Conservation (phyloP, 345 rosid genomes). For the Arabidopsis suecica region DNA sequence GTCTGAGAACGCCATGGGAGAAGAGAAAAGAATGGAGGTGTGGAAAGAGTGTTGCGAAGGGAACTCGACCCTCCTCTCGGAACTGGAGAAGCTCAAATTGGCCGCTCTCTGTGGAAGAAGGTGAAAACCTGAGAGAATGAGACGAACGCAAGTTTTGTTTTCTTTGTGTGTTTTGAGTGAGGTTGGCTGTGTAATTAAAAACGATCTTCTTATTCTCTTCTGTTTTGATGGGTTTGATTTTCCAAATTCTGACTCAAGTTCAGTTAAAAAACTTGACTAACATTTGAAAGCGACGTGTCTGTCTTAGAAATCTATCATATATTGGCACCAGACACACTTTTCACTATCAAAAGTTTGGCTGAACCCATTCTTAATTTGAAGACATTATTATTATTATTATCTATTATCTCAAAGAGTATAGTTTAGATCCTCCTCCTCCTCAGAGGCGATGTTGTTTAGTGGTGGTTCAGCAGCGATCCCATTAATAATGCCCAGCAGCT, state of each 20-base stretch:
- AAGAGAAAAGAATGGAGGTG: slow-evolving; percentile 53
- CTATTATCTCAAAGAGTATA: no score
- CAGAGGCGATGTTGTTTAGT: slow-evolving; percentile 45
- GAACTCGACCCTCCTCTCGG: slow-evolving; percentile 57
- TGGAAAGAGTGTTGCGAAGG: slow-evolving; percentile 72
- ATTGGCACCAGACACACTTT: no score
- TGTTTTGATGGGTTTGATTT: no score
- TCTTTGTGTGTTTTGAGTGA: background rate
- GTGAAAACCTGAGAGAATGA: background rate
- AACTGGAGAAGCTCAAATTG: slow-evolving; percentile 62
- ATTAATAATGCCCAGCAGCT: slow-evolving; percentile 26
- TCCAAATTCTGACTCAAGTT: no score
- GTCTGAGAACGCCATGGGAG: slow-evolving; percentile 37
- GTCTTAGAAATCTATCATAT: no score
- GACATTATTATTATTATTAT: no score
- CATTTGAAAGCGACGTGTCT: no score
- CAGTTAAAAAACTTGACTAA: no score
- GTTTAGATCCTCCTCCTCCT: no score
- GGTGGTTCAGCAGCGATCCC: slow-evolving; percentile 37
- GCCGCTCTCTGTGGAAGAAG: slow-evolving; percentile 5
- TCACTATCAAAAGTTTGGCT: no score
- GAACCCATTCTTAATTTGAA: no score
- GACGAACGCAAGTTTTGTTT: background rate
- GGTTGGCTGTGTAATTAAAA: background rate
- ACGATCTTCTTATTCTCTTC: no score